A percentile compares a stretch with the other conserved stretches of the same genome.
These are phyloP conservation scores for Pichia ethanolica DNA, from an alignment of 805 yeast genomes.

Conservation along the genomic window DNA sequence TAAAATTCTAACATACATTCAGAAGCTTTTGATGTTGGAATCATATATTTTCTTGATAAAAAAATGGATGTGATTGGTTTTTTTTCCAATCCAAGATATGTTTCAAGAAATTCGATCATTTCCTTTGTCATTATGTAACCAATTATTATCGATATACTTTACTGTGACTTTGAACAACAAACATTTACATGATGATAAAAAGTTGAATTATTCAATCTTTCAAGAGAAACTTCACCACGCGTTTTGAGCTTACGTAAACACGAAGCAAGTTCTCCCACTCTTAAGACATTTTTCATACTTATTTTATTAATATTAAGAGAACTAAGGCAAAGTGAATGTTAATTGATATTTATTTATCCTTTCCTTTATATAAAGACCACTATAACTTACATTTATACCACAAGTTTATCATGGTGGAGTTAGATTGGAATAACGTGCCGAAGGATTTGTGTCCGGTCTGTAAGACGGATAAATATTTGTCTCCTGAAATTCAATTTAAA, in stretches of 20 bases:
- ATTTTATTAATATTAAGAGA: no score
- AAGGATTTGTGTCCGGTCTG: slow-evolving; percentile 84
- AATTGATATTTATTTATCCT: no score
- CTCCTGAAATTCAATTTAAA: slow-evolving; percentile 86
- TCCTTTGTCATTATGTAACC: background rate
- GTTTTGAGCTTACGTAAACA: no score
- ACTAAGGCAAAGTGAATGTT: no score
- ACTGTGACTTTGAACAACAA: no score
- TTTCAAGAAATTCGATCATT: background rate
- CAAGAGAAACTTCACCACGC: no score
- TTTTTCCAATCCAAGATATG: slow-evolving; percentile 8
- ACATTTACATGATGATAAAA: no score
- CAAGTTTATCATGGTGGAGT: slow-evolving; percentile 20
- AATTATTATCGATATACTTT: background rate
- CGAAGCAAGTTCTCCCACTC: no score
- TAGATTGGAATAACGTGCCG: slow-evolving; percentile 30
- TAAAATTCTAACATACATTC: slow-evolving; percentile 18
- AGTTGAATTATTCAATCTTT: no score
- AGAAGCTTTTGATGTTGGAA: slow-evolving; percentile 16
- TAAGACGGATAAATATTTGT: slow-evolving; percentile 86
- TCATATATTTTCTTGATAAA: slow-evolving; percentile 17
- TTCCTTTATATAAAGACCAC: no score
- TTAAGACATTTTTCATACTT: no score
- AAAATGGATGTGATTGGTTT: slow-evolving; percentile 21
- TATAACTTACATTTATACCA: no score